Evolutionary conservation across 805 yeast species (phyloP).

Genomic region (Starmerella floricola): DNA sequence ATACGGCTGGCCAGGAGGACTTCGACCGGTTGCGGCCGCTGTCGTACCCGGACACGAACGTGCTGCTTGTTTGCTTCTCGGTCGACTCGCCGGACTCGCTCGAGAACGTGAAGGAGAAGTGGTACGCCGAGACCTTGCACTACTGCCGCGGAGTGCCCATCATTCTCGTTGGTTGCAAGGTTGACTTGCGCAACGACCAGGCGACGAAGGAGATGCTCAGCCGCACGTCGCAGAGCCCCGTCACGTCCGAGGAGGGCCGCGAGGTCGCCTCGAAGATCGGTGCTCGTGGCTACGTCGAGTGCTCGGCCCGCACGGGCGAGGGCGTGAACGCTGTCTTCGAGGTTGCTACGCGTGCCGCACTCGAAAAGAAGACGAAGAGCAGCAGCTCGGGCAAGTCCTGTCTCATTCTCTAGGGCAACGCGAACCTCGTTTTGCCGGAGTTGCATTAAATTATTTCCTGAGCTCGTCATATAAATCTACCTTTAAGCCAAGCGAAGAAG

Average conservation of each 20-base stretch:
- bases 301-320: slow-evolving; percentile 76
- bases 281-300: slow-evolving; percentile 75
- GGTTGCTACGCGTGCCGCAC: slow-evolving; percentile 83
- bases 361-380: slow-evolving; percentile 29
- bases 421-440: no score
- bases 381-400: slow-evolving; percentile 18
- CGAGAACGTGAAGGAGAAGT: slow-evolving; percentile 88
- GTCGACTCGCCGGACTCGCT: slow-evolving; percentile 84
- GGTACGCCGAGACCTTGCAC: slow-evolving; percentile 88
- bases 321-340: slow-evolving; percentile 91
- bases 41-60: slow-evolving; percentile 86
- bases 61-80: slow-evolving; percentile 81
- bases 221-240: slow-evolving; percentile 69
- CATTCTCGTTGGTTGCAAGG: slow-evolving; percentile 83
- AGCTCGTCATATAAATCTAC: no score
- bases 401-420: slow-evolving; percentile 11
- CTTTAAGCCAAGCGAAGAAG: no score
- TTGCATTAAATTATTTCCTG: no score
- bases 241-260: slow-evolving; percentile 70
- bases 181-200: slow-evolving; percentile 75
- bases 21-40: slow-evolving; percentile 86
- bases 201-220: slow-evolving; percentile 62
- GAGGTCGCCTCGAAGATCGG: slow-evolving; percentile 81
- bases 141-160: slow-evolving; percentile 92
- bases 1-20: slow-evolving; percentile 98